phyloP scores from a whole-genome alignment of 202 grass and related monocot genomes.

The Setaria viridis region DNA sequence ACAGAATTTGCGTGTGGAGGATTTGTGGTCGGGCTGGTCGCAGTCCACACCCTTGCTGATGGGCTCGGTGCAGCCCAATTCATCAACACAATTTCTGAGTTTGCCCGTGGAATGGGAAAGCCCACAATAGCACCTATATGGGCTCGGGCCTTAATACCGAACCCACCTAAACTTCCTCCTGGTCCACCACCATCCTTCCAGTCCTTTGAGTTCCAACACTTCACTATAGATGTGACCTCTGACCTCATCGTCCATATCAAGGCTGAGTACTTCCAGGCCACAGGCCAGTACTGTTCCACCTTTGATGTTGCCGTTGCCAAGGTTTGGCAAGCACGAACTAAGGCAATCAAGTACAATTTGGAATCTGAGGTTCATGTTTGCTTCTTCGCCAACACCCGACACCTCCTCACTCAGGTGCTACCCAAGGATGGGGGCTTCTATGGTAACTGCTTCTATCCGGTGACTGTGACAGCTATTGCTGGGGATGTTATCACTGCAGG shows the following conservation, averaged over 20 bases:
- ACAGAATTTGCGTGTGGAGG: constrained; percentile 74
- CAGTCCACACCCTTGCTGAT: constrained; percentile 66
- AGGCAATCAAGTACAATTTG: constrained; percentile 43
- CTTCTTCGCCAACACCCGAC: constrained; percentile 75
- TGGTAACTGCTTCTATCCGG: constrained; percentile 74
- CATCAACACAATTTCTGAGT: constrained; percentile 61
- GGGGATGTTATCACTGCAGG: constrained; percentile 6
- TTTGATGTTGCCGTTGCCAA: constrained; percentile 73
- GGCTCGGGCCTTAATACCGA: constrained; percentile 52
- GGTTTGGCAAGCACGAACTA: constrained; percentile 67
- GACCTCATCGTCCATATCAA: constrained; percentile 50
- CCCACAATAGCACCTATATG: constrained; percentile 54
- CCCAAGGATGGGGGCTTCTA: constrained; percentile 61
- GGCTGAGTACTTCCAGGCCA: constrained; percentile 44
- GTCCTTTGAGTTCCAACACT: constrained; percentile 55
- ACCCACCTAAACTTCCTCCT: constrained; percentile 46
- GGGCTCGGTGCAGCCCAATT: constrained; percentile 71
- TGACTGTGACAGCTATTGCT: constrained; percentile 44
- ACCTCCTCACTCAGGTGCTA: constrained; percentile 48
- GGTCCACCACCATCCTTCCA: constrained; percentile 50
- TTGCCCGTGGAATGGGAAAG: constrained; percentile 48
- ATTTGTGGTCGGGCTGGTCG: constrained; percentile 66
- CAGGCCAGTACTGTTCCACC: constrained; percentile 72
- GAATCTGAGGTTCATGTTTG: constrained; percentile 53
- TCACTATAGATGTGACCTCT: constrained; percentile 38